A percentile compares a stretch with the other conserved stretches of the same genome.
These are phyloP conservation scores for Vicia faba DNA, from an alignment of 306 rosid species.

Conservation along the genomic window DNA sequence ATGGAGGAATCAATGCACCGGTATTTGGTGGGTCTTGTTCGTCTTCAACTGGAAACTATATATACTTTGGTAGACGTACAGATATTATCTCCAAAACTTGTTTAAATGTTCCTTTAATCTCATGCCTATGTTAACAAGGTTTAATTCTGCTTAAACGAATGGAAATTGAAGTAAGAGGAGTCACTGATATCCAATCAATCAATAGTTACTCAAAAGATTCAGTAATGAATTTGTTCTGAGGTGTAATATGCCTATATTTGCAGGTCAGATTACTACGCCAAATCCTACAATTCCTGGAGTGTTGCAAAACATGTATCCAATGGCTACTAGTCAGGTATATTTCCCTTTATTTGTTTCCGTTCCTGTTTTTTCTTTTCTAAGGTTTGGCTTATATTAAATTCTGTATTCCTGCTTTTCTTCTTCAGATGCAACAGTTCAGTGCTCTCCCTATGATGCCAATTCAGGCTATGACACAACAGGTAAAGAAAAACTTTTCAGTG, in stretches of 20 bases:
- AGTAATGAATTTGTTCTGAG: constrained; percentile 36
- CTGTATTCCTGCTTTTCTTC: constrained; percentile 11
- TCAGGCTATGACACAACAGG: constrained; percentile 99
- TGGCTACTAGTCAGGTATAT: constrained; percentile 79
- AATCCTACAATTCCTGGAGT: constrained; percentile 82
- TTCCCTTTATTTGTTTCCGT: constrained; percentile 9
- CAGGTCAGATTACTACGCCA: constrained; percentile 87
- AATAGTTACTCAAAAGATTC: constrained; percentile 30
- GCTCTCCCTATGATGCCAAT: constrained; percentile 97
- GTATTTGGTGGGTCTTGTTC: constrained; percentile 99
- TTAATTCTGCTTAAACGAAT: constrained; percentile 41
- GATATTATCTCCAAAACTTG: constrained; percentile 72
- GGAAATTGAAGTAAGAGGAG: constrained; percentile 45
- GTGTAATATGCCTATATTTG: constrained; percentile 36
- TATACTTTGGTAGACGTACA: constrained; percentile 93
- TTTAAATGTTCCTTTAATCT: constrained; percentile 52
- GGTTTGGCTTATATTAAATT: constrained; percentile 24
- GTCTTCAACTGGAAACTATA: constrained; percentile 86
- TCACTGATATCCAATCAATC: constrained; percentile 38
- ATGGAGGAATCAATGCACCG: constrained; percentile 94
- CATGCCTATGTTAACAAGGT: constrained; percentile 37
- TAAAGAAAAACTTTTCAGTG: constrained; percentile 29
- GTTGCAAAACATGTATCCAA: constrained; percentile 84
- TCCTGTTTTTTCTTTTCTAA: constrained; percentile 11
- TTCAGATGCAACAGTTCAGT: constrained; percentile 66